Evolutionary conservation across 2,329 filamentous ascomycete genomes (phyloP).

Genomic region (Cladophialophora exuberans): DNA sequence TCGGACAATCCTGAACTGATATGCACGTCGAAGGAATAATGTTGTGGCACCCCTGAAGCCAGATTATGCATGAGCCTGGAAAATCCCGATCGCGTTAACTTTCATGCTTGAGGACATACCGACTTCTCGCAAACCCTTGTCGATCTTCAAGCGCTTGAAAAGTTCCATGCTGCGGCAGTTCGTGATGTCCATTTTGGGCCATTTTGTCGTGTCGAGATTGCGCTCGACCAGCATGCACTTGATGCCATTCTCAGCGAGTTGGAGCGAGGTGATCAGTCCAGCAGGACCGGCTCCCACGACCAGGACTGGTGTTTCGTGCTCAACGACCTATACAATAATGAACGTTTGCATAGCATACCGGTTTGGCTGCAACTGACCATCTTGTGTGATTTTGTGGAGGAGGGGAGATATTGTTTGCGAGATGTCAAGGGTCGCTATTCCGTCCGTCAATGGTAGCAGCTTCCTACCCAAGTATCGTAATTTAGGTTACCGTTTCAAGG

Average conservation of each 20-base stretch:
- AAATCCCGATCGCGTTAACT: not conserved
- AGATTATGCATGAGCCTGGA: not conserved
- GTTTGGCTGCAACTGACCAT: too few relatives aligned
- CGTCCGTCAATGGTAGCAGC: too few relatives aligned
- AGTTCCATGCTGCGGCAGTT: conserved; percentile 44
- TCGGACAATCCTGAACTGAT: conserved; percentile 19
- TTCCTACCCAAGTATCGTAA: too few relatives aligned
- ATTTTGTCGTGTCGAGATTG: conserved; percentile 37
- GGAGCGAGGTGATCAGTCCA: conserved; percentile 33
- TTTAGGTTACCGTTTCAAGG: too few relatives aligned
- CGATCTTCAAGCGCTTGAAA: conserved; percentile 25
- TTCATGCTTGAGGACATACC: conserved; percentile 5
- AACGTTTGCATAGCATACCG: too few relatives aligned
- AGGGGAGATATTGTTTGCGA: too few relatives aligned
- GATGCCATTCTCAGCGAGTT: conserved; percentile 30
- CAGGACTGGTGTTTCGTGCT: conserved; percentile 26
- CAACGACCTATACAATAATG: not conserved
- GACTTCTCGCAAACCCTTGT: conserved; percentile 14
- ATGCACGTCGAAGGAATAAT: conserved; percentile 22
- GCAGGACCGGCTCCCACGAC: conserved; percentile 37
- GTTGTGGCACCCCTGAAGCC: conserved; percentile 14
- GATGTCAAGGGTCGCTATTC: too few relatives aligned
- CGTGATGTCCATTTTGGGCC: conserved; percentile 46
- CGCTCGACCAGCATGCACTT: conserved; percentile 35
- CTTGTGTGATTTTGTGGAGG: too few relatives aligned